Evolutionary conservation across 2,329 filamentous ascomycete genomes (phyloP), one percentile per base, ranked within the genome.

Genomic region (Chrysoporthe deuterocubensis): DNA sequence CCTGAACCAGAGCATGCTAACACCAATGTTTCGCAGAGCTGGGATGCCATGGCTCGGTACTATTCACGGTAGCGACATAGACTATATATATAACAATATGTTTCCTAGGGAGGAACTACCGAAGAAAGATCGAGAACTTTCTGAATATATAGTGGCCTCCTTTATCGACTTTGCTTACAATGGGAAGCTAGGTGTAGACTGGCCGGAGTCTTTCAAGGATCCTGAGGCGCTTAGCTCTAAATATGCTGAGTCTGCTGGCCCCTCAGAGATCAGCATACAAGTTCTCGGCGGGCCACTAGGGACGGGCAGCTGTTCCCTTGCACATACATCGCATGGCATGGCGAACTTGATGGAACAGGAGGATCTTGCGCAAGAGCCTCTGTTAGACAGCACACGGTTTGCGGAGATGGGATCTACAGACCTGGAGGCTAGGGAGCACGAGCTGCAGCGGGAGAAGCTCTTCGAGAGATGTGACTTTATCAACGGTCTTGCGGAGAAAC

Each of bases 1-100:
- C 42, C 56, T 76, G n/a, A 77, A 77, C 50, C 75, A 77, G 63
- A 76, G 71, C 64, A 74, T 75, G 73, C 37, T 75, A 40, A 70
- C 73, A 0, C 71, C 73, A 0, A 34, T 76, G 13, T 74, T 76
- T 34, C 50, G 62, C 0, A 69, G 26, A 0, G 71, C 67, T 1
- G 73, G 74, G 0, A 74, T 76, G 75, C 73, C 74, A 0, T 76
- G 72, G 32, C 8, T 76, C 6, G 72, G 74, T 7, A 61, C 66
- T 0, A 40, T 44, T 3, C 73, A 75, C 52, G 74, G 74, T 0
- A 76, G 74, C 43, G 75, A 76, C 58, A 66, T 67, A 9, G 66
- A 75, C 14, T 76, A 76, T 62, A 61, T 76, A 14, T 73, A 71
- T 63, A 73, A 75, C 18, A 67, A 69, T 3, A 34, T 75, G 6